phyloP scores from a whole-genome alignment of 306 rosid species.

The Dalbergia cultrata region DNA sequence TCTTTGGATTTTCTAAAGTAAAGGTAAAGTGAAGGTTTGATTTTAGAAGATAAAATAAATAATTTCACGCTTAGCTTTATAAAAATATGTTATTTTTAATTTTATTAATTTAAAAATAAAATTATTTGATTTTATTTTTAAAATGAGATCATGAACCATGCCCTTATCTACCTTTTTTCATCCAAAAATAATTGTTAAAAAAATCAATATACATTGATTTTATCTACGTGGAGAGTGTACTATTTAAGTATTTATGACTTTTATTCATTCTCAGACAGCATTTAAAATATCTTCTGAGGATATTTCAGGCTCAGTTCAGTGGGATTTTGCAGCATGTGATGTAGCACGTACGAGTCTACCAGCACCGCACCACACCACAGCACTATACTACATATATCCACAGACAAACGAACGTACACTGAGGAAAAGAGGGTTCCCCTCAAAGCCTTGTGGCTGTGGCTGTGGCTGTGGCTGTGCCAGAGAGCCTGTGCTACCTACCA shows the following conservation, averaged over 20 bases:
- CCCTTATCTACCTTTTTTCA: no score
- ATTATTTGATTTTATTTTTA: no score
- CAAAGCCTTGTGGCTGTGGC: not conserved
- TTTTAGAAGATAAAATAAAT: no score
- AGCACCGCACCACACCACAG: not conserved
- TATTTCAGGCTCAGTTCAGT: slow-evolving; percentile 16
- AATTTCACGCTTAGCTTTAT: no score
- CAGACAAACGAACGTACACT: not conserved
- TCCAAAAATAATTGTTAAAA: no score
- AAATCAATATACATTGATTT: no score
- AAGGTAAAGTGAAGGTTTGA: no score
- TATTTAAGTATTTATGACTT: not conserved
- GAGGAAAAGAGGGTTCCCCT: not conserved
- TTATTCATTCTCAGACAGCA: slow-evolving; percentile 12
- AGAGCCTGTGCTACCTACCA: slow-evolving; percentile 28
- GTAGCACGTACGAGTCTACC: not conserved
- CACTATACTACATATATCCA: not conserved
- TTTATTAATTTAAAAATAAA: no score
- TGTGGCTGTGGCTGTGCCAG: slow-evolving; percentile 19
- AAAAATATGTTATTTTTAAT: no score
- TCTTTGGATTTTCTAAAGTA: no score
- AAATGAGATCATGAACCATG: accelerated
- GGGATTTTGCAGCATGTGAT: slow-evolving; percentile 35
- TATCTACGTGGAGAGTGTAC: no score
- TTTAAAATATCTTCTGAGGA: not conserved